A percentile compares a stretch with the other conserved stretches of the same genome.
phyloP scores from a whole-genome alignment of 176 grass and related monocot species.

The Rhynchospora pubera region DNA sequence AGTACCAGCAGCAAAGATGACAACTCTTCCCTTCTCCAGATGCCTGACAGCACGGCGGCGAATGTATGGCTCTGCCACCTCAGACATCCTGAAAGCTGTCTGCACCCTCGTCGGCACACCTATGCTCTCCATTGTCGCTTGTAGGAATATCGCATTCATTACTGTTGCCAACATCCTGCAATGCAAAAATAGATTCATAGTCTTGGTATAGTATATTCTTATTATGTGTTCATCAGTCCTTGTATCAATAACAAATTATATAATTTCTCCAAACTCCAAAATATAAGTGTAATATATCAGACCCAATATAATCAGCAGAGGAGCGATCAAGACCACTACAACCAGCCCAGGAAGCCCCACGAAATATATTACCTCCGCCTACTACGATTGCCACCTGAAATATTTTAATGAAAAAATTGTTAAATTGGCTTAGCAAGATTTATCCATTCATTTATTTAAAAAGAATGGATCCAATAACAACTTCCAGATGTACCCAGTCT shows the following conservation, averaged over 20 bases:
- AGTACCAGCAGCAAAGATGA: constrained; percentile 98
- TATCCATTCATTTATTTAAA: background rate
- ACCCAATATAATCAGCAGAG: constrained; percentile 96
- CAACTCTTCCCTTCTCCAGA: constrained; percentile 97
- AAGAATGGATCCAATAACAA: background rate
- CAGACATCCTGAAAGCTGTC: constrained; percentile 98
- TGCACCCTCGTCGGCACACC: constrained; percentile 94
- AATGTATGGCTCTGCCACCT: constrained; percentile 98
- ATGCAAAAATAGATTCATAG: background rate
- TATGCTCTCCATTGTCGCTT: constrained; percentile 99
- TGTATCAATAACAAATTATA: background rate
- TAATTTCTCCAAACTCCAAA: background rate
- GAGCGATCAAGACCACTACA: constrained; percentile 88
- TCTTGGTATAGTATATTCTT: background rate
- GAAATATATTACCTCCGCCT: constrained; percentile 95
- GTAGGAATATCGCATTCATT: constrained; percentile 99
- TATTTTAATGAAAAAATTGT: background rate
- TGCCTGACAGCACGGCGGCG: constrained; percentile 81
- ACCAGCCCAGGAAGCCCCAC: constrained; percentile 90
- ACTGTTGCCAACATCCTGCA: constrained; percentile 94
- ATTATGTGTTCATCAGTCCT: background rate
- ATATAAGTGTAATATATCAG: constrained; percentile 4
- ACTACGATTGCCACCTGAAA: constrained; percentile 91
- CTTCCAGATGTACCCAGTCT: no score
- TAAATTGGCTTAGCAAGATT: background rate